phyloP scores from a whole-genome alignment of 768 basidiomycete species.

The Rhodosporidiobolus odoratus region DNA sequence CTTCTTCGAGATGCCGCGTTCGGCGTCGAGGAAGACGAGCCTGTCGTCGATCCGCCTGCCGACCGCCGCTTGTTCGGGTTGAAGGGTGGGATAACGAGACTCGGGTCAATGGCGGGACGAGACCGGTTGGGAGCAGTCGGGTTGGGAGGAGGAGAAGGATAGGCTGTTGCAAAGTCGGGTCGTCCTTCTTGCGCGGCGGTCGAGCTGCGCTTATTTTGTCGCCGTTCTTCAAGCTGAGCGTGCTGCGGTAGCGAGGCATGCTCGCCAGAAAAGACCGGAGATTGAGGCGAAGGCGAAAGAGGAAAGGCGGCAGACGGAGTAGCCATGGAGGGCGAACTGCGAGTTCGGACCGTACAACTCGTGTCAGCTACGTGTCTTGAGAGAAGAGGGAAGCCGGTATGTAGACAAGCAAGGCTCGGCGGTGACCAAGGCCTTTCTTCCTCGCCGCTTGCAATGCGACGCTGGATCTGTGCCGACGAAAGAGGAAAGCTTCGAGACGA shows the following conservation, averaged over 20 bases:
- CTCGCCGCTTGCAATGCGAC: too few relatives aligned
- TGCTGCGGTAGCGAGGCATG: neutral
- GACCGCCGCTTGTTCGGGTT: constrained; percentile 35
- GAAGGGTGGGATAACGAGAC: constrained; percentile 37
- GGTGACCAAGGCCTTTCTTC: too few relatives aligned
- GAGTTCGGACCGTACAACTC: neutral
- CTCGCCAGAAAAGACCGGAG: constrained; percentile 3
- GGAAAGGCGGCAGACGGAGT: constrained; percentile 22
- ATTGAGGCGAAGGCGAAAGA: constrained; percentile 10
- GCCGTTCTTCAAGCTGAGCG: neutral
- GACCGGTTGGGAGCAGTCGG: neutral
- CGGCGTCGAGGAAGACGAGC: neutral
- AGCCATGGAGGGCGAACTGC: constrained; percentile 11
- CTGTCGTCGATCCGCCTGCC: neutral
- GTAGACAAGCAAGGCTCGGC: too few relatives aligned
- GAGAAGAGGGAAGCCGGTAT: too few relatives aligned
- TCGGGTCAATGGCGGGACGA: constrained; percentile 17
- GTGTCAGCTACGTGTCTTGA: neutral
- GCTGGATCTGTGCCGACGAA: too few relatives aligned
- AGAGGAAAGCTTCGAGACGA: too few relatives aligned
- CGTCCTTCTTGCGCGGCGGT: constrained; percentile 1
- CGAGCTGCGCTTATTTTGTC: constrained; percentile 16
- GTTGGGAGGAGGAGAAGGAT: neutral
- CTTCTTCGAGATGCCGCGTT: constrained; percentile 3
- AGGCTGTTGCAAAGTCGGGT: neutral